A percentile compares a stretch with the other conserved stretches of the same genome.
phyloP scores from a whole-genome alignment of 1,284 basidiomycete species.

The Puccinia novopanici region DNA sequence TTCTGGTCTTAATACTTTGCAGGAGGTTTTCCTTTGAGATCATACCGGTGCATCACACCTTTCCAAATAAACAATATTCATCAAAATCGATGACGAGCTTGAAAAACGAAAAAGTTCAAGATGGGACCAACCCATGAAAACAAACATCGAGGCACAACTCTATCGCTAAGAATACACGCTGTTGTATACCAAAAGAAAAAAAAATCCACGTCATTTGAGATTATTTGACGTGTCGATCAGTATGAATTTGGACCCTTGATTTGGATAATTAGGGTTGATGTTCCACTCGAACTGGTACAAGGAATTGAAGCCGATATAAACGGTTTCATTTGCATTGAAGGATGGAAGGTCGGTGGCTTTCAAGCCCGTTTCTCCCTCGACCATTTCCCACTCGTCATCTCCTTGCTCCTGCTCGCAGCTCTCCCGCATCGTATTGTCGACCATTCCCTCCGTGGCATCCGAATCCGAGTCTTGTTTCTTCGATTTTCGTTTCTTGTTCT shows the following conservation, averaged over 20 bases:
- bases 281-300: constrained; percentile 32
- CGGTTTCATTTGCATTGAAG: constrained; percentile 14
- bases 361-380: not conserved
- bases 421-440: not conserved
- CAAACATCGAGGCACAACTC: too few species aligned
- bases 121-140: too few species aligned
- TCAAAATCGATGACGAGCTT: too few species aligned
- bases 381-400: constrained; percentile 22
- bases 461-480: not conserved
- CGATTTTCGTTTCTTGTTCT: not conserved
- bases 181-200: not conserved
- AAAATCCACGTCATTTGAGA: not conserved
- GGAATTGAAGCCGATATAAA: constrained; percentile 22
- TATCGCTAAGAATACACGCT: not conserved
- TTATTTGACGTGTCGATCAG: not conserved
- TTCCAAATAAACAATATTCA: too few species aligned
- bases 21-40: too few species aligned
- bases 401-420: not conserved
- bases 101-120: too few species aligned
- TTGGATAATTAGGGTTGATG: not conserved
- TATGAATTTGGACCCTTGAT: not conserved
- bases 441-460: too few species aligned
- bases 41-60: too few species aligned
- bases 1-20: too few species aligned
- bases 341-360: not conserved